Conservation (phyloP, 176 grass and related monocot genomes). For the Pontederia paniculata region DNA sequence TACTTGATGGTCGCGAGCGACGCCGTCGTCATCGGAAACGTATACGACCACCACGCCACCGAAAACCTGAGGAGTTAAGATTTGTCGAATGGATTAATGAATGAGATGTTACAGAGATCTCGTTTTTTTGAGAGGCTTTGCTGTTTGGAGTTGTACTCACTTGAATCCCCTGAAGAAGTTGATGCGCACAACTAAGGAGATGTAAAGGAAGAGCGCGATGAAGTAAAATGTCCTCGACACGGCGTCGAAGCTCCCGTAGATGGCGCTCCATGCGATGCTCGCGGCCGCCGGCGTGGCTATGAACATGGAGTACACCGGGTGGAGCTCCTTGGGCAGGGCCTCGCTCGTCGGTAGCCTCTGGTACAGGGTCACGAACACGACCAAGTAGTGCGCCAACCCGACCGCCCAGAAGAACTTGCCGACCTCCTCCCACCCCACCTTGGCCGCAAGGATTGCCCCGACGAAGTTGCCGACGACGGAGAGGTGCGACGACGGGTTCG, state of each 20-base stretch:
- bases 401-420: conserved; percentile 89
- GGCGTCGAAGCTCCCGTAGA: conserved; percentile 83
- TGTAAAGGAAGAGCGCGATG: conserved; percentile 82
- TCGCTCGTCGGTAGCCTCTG: conserved; percentile 90
- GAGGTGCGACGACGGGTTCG: conserved; percentile 89
- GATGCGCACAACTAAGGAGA: conserved; percentile 84
- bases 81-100: too few relatives aligned
- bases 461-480: conserved; percentile 98
- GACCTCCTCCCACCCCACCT: conserved; percentile 76
- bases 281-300: conserved; percentile 92
- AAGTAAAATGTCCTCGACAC: conserved; percentile 80
- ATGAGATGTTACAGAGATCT: background rate
- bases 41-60: conserved; percentile 97
- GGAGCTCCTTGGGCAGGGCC: conserved; percentile 87
- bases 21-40: conserved; percentile 95
- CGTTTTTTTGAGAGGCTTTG: background rate
- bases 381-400: conserved; percentile 79
- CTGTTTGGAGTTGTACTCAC: conserved; percentile 11
- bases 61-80: conserved; percentile 46
- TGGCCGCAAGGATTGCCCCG: conserved; percentile 77
- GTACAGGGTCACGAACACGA: conserved; percentile 90
- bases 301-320: conserved; percentile 99
- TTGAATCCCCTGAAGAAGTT: conserved; percentile 97
- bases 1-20: conserved; percentile 80
- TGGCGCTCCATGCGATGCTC: conserved; percentile 68